Percentiles rank a stretch among this genome's conserved stretches.
phyloP scores from a whole-genome alignment of 331 rosid genomes.

The Spiraea crenata region DNA sequence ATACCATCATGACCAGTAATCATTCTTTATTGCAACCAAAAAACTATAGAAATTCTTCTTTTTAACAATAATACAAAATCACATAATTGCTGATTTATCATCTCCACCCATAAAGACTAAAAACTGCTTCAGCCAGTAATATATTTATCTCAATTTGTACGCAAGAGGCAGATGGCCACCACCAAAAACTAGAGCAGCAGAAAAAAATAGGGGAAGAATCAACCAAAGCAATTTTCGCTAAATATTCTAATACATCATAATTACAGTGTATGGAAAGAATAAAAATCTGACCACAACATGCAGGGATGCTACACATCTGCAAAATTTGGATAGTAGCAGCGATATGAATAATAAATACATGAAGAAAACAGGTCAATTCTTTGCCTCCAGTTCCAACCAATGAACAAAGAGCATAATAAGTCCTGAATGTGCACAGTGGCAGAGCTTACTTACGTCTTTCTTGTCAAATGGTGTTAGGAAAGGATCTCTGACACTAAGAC shows the following conservation, averaged over 20 bases:
- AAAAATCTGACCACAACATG: background rate
- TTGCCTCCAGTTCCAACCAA: background rate
- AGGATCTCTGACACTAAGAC: conserved; percentile 97
- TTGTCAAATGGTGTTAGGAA: conserved; percentile 85
- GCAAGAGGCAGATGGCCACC: background rate
- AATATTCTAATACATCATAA: background rate
- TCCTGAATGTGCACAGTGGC: conserved; percentile 3
- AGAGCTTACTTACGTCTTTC: conserved; percentile 72
- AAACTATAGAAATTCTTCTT: background rate
- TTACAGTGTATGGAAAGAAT: background rate
- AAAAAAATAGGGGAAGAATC: background rate
- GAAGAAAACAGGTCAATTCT: background rate
- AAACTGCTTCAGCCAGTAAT: background rate
- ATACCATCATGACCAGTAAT: no score
- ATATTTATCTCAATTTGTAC: background rate
- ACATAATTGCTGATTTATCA: background rate
- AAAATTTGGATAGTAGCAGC: no score
- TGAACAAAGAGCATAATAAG: background rate
- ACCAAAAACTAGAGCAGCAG: background rate
- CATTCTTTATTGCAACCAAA: no score
- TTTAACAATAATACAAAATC: background rate
- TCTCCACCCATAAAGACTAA: conserved; percentile 13
- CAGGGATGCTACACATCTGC: background rate
- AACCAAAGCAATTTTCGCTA: no score
- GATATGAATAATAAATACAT: background rate